A percentile compares a stretch with the other conserved stretches of the same genome.
These are phyloP conservation scores for Cryptococcus sp. DNA, from an alignment of 1,284 basidiomycete genomes.

Conservation along the genomic window DNA sequence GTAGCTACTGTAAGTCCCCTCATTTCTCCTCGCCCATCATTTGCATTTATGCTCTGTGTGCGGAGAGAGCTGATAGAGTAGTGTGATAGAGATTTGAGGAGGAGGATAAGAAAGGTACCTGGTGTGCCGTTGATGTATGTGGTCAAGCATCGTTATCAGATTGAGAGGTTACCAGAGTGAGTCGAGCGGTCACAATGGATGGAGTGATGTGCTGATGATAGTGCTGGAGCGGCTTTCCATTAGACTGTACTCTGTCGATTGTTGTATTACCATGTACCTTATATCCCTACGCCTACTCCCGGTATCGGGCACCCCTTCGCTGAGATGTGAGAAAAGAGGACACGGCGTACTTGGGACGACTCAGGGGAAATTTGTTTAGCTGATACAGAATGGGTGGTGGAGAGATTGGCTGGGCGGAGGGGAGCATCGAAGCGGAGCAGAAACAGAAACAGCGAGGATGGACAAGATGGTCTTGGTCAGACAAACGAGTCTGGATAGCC, in stretches of 20 bases:
- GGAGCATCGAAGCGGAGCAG: too few species aligned
- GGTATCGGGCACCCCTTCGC: too few species aligned
- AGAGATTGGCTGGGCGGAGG: too few species aligned
- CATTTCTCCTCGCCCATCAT: constrained; percentile 4
- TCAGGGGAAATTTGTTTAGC: too few species aligned
- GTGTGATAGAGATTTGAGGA: constrained; percentile 89
- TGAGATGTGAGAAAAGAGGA: too few species aligned
- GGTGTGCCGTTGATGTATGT: constrained; percentile 97
- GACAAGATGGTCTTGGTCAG: too few species aligned
- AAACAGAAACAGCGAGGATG: too few species aligned
- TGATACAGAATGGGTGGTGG: too few species aligned
- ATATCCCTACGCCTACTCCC: neutral
- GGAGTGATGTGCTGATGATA: neutral
- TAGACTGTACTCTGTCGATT: neutral
- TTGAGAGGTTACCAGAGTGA: constrained; percentile 80
- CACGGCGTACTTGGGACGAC: too few species aligned
- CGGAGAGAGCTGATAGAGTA: constrained; percentile 11
- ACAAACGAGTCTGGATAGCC: too few species aligned
- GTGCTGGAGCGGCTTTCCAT: constrained; percentile 18
- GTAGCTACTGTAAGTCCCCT: constrained; percentile 80
- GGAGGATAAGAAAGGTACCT: constrained; percentile 86
- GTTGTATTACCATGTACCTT: neutral
- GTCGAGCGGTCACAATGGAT: neutral
- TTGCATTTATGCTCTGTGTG: neutral
- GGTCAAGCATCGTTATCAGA: constrained; percentile 79